phyloP scores from a whole-genome alignment of 345 rosid genomes.

The Jatropha curcas region DNA sequence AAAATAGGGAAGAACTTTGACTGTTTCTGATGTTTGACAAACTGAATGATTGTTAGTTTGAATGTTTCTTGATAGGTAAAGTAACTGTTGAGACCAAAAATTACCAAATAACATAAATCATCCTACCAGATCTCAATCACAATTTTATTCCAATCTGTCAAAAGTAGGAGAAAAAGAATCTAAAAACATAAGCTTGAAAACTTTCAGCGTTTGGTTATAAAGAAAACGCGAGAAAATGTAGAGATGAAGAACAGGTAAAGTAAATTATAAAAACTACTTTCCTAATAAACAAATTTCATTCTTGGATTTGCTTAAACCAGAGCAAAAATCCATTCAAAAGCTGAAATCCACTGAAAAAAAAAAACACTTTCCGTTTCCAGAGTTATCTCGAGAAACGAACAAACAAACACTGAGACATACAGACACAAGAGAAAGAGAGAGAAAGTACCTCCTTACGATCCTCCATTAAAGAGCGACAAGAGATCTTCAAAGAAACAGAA shows the following conservation, averaged over 20 bases:
- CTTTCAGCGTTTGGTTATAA: background rate
- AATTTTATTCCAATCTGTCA: background rate
- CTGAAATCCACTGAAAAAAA: background rate
- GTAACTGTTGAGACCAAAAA: conserved; percentile 11
- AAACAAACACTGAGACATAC: background rate
- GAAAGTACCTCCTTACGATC: conserved; percentile 27
- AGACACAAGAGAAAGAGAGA: background rate
- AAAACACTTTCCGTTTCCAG: no score
- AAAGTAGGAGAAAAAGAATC: background rate
- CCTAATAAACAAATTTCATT: background rate
- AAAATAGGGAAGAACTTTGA: conserved; percentile 12
- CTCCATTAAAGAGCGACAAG: conserved; percentile 18
- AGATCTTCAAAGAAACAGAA: background rate
- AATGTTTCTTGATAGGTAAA: conserved; percentile 8
- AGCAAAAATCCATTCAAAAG: no score
- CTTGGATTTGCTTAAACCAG: background rate
- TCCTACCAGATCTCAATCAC: background rate
- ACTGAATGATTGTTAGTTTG: conserved; percentile 2
- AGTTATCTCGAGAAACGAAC: background rate
- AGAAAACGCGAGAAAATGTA: background rate
- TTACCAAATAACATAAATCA: background rate
- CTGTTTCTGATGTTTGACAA: conserved; percentile 22
- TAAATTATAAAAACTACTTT: no score
- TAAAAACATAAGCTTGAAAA: no score
- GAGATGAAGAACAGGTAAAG: background rate